Evolutionary conservation across 805 yeast species (phyloP).

Genomic region (Osmozyma mogii): DNA sequence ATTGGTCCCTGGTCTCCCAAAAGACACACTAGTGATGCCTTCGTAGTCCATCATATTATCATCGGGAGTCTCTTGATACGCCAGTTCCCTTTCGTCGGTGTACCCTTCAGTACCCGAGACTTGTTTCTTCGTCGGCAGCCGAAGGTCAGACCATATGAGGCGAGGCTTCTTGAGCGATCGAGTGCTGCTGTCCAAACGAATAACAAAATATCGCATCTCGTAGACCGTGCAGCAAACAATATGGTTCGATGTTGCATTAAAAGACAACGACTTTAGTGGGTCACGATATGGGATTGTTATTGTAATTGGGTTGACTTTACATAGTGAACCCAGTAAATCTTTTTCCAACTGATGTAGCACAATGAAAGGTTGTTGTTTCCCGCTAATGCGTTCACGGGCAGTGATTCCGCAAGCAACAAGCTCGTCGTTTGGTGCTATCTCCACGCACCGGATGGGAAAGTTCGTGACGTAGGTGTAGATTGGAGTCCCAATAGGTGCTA

Average conservation of each 20-base stretch:
- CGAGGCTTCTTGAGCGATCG: constrained; percentile 30
- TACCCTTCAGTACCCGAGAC: constrained; percentile 9
- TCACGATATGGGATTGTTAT: constrained; percentile 82
- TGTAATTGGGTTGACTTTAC: constrained; percentile 49
- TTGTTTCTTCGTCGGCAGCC: constrained; percentile 10
- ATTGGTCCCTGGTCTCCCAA: constrained; percentile 33
- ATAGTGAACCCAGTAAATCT: constrained; percentile 3
- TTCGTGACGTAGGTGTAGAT: constrained; percentile 62
- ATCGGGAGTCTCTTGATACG: constrained; percentile 9
- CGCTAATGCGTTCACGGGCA: constrained; percentile 62
- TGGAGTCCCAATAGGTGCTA: constrained; percentile 42
- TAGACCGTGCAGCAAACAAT: constrained; percentile 68
- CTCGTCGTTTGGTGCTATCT: constrained; percentile 56
- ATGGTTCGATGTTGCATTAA: constrained; percentile 65
- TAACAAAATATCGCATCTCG: constrained; percentile 73
- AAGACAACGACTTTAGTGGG: constrained; percentile 66
- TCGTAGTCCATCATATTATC: constrained; percentile 59
- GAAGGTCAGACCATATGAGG: constrained; percentile 29
- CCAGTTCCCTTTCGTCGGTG: constrained; percentile 5
- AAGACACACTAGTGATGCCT: constrained; percentile 76
- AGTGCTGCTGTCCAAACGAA: constrained; percentile 51
- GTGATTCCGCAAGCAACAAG: constrained; percentile 76
- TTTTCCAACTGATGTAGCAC: constrained; percentile 41
- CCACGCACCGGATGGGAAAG: constrained; percentile 74
- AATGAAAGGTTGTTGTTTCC: constrained; percentile 70